Evolutionary conservation across 2,329 filamentous ascomycete genomes (phyloP), one percentile per base, ranked within the genome.

Genomic region (Colletotrichum echinochloae): DNA sequence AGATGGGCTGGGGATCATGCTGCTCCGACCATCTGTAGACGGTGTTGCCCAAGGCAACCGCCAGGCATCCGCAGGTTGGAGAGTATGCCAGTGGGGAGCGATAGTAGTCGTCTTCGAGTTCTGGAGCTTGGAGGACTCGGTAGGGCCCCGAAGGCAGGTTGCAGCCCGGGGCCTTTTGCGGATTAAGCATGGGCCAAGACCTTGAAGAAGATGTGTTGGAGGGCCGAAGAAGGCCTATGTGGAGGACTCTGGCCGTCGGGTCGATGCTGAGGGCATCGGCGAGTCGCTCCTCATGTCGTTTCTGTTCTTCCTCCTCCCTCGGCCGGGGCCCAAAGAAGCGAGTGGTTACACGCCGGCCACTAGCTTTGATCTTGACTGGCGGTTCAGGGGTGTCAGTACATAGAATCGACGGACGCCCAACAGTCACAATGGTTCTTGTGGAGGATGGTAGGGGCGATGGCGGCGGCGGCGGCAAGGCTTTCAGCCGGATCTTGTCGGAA

Each of bases 71-170:
- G 60, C 90, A 88, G 9, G 89, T 92, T 49, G 87, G 80, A 0
- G 92, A 97, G 79, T 97, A 98, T 12, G 96, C 94, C 64, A 99
- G 86, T 2, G 95, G 87, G 0, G 95, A 96, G 81, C 94, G 98
- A 79, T 99, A 99, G 79, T 95, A 99, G 80, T 99, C 95, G 76
- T 98, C 94, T 66, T 94, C 90, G n/a, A 98, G 85, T 61, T 90
- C 89, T 3, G 95, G 94, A 11, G 95, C 95, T 81, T 98, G 94
- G 6, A 99, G 86, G 8, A 98, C 92, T 82, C 90, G 92, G 72
- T 97, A 97, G 6, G 94, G 93, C 23, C 92, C 87, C 9, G 87
- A 85, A 46, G 94, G 92, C 51, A 96, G 84, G 44, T 52, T 61
- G 51, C 48, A 28, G 33, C 33, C 16, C 35, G 11, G 28, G 12